These are phyloP conservation scores for Vitis hybrid DNA, from an alignment of 177 flowering plant species.

Conservation along the genomic window DNA sequence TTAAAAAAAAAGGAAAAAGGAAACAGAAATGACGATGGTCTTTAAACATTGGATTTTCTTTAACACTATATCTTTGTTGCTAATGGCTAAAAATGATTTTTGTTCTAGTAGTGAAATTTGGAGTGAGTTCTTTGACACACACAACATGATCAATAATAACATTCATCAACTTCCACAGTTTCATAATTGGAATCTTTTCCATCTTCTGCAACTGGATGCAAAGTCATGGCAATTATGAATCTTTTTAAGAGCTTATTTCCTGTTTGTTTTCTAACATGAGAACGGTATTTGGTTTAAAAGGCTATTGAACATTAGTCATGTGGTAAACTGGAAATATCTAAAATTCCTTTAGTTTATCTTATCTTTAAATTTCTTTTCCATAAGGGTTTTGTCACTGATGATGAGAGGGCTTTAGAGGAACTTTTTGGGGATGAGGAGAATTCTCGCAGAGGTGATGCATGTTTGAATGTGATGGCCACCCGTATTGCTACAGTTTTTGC, in stretches of 20 bases:
- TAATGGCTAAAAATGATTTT: background rate
- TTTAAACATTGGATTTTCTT: background rate
- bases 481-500: conserved; percentile 97
- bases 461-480: conserved; percentile 76
- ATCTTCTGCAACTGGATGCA: background rate
- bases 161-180: background rate
- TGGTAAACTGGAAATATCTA: no score
- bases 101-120: background rate
- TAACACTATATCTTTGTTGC: background rate
- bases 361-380: background rate
- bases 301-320: no score
- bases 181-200: background rate
- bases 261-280: no score
- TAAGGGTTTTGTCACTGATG: conserved; percentile 88
- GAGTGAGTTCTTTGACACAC: background rate
- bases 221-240: no score
- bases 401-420: conserved; percentile 84
- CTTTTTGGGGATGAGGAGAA: conserved; percentile 82
- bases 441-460: conserved; percentile 61
- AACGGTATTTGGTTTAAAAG: no score
- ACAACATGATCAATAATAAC: background rate
- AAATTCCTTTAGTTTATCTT: background rate
- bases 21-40: background rate
- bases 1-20: background rate
- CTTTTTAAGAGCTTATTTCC: no score